A percentile compares a stretch with the other conserved stretches of the same genome.
phyloP scores from a whole-genome alignment of 1,139 yeast genomes.

The Yamadazyma trypodendri region DNA sequence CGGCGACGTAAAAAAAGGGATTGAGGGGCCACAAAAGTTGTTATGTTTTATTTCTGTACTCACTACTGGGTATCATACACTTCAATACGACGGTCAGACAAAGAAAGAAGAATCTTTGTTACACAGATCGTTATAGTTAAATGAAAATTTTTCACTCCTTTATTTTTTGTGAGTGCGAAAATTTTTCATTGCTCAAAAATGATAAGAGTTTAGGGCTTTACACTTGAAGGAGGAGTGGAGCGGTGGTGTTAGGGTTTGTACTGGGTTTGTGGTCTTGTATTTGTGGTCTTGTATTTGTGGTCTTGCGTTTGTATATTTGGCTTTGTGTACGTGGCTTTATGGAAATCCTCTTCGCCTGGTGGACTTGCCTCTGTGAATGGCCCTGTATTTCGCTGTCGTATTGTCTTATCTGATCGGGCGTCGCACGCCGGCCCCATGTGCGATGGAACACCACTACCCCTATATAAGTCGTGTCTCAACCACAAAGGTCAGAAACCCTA shows the following conservation, averaged over 20 bases:
- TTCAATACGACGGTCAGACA: neutral
- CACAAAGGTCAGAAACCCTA: too few species aligned
- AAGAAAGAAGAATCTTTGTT: neutral
- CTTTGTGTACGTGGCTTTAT: too few species aligned
- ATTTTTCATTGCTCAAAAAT: neutral
- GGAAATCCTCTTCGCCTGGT: too few species aligned
- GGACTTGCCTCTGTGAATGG: too few species aligned
- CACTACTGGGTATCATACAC: neutral
- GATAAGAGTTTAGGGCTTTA: slow-evolving; percentile 3
- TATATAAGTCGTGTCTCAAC: too few species aligned
- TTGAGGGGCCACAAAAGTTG: too few species aligned
- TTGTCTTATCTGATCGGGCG: too few species aligned
- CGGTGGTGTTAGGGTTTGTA: neutral
- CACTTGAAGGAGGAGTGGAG: too few species aligned
- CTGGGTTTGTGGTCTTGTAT: neutral
- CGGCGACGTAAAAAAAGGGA: too few species aligned
- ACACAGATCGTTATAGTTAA: neutral
- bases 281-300: neutral
- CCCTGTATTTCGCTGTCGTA: too few species aligned
- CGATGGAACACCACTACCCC: too few species aligned
- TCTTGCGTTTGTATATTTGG: neutral
- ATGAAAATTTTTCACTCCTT: slow-evolving; percentile 6
- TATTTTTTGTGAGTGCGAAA: slow-evolving; percentile 3
- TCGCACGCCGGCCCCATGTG: too few species aligned
- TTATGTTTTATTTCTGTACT: neutral